Conservation (phyloP, 805 yeast species). For the Metschnikowia continentalis region DNA sequence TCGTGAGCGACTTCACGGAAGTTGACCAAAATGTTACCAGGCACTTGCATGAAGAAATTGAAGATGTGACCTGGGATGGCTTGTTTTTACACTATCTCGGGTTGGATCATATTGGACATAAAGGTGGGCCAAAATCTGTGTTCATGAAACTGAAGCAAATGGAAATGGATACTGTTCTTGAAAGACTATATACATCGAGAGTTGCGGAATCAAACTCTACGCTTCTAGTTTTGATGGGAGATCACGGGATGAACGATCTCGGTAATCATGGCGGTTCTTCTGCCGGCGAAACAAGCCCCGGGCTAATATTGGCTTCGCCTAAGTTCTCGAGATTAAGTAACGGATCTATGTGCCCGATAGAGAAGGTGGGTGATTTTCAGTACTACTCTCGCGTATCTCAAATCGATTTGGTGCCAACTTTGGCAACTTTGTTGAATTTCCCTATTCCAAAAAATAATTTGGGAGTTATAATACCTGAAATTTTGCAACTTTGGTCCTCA, state of each 20-base stretch:
- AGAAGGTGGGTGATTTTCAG: conserved; percentile 40
- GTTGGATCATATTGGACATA: conserved; percentile 95
- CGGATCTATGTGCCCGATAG: conserved; percentile 33
- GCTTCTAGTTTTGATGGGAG: conserved; percentile 76
- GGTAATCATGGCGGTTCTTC: conserved; percentile 98
- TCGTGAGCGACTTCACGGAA: conserved; percentile 90
- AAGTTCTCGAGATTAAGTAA: conserved; percentile 36
- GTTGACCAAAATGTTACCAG: conserved; percentile 93
- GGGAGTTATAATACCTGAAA: conserved; percentile 62
- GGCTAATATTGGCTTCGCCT: conserved; percentile 63
- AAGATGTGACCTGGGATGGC: conserved; percentile 65
- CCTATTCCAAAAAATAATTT: conserved; percentile 70
- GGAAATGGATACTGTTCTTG: conserved; percentile 78
- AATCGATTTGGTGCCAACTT: conserved; percentile 69
- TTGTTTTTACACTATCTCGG: conserved; percentile 89
- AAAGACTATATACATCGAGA: conserved; percentile 40
- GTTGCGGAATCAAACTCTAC: conserved; percentile 36
- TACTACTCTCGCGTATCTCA: conserved; percentile 58
- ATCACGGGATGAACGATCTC: conserved; percentile 93
- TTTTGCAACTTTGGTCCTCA: conserved; percentile 50
- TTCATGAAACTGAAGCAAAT: conserved; percentile 77
- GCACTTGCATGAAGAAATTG: conserved; percentile 63
- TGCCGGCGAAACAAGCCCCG: conserved; percentile 87
- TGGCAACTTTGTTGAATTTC: conserved; percentile 55
- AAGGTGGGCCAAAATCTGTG: conserved; percentile 81